These are phyloP conservation scores for Hypoxylon sp. DNA, from an alignment of 2,329 filamentous ascomycete genomes.

Conservation along the genomic window DNA sequence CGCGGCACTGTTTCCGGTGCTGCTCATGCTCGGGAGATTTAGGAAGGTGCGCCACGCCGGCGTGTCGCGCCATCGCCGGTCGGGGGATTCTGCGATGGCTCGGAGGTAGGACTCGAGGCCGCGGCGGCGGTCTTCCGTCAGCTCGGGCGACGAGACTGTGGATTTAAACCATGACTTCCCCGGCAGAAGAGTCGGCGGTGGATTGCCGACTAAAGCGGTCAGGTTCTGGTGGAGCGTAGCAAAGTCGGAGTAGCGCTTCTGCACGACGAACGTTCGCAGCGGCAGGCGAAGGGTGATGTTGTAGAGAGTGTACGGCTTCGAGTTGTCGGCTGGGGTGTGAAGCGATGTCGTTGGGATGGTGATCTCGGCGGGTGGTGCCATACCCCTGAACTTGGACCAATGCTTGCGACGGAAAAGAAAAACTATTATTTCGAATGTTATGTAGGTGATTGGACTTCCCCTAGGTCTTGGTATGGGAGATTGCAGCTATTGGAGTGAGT, in stretches of 20 bases:
- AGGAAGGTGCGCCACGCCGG: slow-evolving; percentile 79
- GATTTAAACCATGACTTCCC: slow-evolving; percentile 82
- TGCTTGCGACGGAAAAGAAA: slow-evolving; percentile 1
- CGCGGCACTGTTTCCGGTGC: slow-evolving; percentile 61
- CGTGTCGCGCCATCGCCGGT: slow-evolving; percentile 80
- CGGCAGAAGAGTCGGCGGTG: slow-evolving; percentile 76
- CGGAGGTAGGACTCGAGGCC: slow-evolving; percentile 78
- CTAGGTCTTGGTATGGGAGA: neutral
- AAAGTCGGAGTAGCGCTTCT: slow-evolving; percentile 88
- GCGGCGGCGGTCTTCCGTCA: slow-evolving; percentile 76
- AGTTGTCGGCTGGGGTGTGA: slow-evolving; percentile 59
- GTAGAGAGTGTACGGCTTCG: slow-evolving; percentile 80
- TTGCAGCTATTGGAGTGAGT: slow-evolving; percentile 7
- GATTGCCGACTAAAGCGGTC: slow-evolving; percentile 66
- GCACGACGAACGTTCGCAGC: slow-evolving; percentile 78
- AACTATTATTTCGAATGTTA: neutral
- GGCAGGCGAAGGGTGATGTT: slow-evolving; percentile 82
- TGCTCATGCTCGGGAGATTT: slow-evolving; percentile 69
- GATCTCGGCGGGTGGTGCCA: slow-evolving; percentile 75
- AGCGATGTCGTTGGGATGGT: slow-evolving; percentile 74
- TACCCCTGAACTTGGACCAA: slow-evolving; percentile 49
- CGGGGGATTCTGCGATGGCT: slow-evolving; percentile 77
- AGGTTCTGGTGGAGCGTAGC: slow-evolving; percentile 73
- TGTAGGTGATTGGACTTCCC: neutral
- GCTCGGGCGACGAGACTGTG: slow-evolving; percentile 74